Base-by-base conservation (phyloP, 164 flowering plant genomes). In the Aristolochia californica region DNA sequence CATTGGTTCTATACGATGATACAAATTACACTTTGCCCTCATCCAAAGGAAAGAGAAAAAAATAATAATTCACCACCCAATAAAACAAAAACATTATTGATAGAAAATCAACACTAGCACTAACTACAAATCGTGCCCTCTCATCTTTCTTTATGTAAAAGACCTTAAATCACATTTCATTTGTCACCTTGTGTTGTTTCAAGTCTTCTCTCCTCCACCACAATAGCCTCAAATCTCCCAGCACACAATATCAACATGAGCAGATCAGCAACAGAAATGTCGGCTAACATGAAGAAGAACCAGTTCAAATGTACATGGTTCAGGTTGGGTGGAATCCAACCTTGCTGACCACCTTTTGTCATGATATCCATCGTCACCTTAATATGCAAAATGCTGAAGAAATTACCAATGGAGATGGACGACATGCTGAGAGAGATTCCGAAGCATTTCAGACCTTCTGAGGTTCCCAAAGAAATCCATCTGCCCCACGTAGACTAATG, bases 361-460 rank as follows among this genome's bases (percentile, higher is more conserved):
- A 96, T 86, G 43, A 91, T 74, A 65, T 86, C 77, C 93, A 84
- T 86, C 15, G 88, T 91, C 34, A 88, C 64, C 17, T 77, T 77
- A 48, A 88, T 88, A 0, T 88, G 66, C 71, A 91, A 70, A 77
- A 83, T 83, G 45, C 98, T 88, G 22, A 83, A 87, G 44, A 80
- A 91, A 69, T 88, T 91, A 52, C 98, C 96, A 0, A 91, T 74
- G 5, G 96, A 91, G 56, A 88, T 87, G 12, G 98, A 91, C 13
- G 93, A 82, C 93, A 87, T 88, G 68, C 93, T 82, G 22, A 91
- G 91, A 10, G 96, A 95, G 62, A 95, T 88, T 10, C 96, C 98
- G 23, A 91, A 86, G 71, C 96, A 86, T 72, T 88, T 91, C 18
- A 91, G 72, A 14, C 88, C 91, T 56, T 88, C 96, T 0, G 96